Base-by-base conservation (phyloP, 208 protist genomes). In the Crithidia expoeki region DNA sequence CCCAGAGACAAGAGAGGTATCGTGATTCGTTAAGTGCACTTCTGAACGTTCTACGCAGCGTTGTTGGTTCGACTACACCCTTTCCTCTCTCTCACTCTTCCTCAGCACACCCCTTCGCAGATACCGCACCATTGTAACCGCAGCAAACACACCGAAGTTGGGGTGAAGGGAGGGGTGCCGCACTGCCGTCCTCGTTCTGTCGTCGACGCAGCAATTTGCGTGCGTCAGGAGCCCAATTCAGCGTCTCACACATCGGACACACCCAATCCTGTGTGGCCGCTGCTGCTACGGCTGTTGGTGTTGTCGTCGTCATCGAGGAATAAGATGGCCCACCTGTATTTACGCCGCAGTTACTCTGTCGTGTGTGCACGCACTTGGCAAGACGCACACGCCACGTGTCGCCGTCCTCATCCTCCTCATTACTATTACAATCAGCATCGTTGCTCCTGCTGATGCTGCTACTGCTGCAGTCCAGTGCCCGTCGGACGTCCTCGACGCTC, bases 191-290 rank as follows among this genome's bases (percentile, higher is more conserved):
- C 1, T 64, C 53, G 21, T 51, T 63, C 17, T 52, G 63, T 9
- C 61, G 71, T 36, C 56, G 68, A 3, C 85, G 80, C 4, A 87
- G 67, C n/a, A 68, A 64, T n/a, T 59, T 72, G 34, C 67, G 77
- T 2, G 63, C 72, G 40, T 90, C 85, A 2, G 75, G 56, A 4
- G 68, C 49, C 36, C 70, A 69, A 34, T 81, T 68, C 11, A 32
- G 52, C 25, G 68, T 62, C 21, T 84, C 81, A 50, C 85, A 90
- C 55, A 78, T 72, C 19, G 75, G 70, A 60, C 81, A 90, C 28
- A 84, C 65, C 72, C 78, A 90, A 58, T 34, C 55, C 47, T 66
- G 73, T 52, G 56, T 59, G 9, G n/a, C 53, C 1, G 36, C 59
- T 14, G 28, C 36, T 9, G 28, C 40, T 2, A 40, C 52, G 25